Base-by-base conservation (phyloP, 495 filamentous ascomycete genomes). In the Niebla homalea region DNA sequence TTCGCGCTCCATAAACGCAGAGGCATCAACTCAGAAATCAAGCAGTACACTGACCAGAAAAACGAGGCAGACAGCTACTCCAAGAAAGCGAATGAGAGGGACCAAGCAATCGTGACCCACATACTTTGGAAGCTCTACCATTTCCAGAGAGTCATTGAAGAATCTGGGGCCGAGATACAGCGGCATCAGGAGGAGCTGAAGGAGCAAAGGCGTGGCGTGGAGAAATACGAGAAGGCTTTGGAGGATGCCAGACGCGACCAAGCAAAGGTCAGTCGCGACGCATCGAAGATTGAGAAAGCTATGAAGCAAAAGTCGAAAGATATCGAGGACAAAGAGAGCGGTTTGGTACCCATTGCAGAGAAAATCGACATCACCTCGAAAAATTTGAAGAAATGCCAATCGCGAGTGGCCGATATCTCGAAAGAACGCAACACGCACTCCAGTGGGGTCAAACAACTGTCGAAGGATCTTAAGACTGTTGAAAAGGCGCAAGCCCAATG, bases 101-200 rank as follows among this genome's bases (percentile, higher is more conserved):
- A 97, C 63, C 78, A 88, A 48, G 93, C 92, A 11, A 84, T 94
- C 50, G 87, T 97, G 43, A 92, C 85, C 0, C 93, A 97, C 50
- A 88, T 94, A 36, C 69, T 97, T 12, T 97, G 92, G 90, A 97
- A 97, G 65, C 70, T 99, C 2, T 97, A 85, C 66, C 88, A 95
- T 64, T 94, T 94, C 64, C 92, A 99, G 64, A 81, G 80, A 23
- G 73, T 87, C 25, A 95, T 99, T 66, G 88, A 96, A 57, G 82
- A 86, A 41, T 95, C 92, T 32, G 87, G 81, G 56, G 84, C 80
- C 22, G 82, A 93, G 57, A 99, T 97, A 47, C 83, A 90, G 60
- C 85, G 83, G 56, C 87, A 97, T 61, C 93, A 99, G 54, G 87
- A 94, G 59, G 89, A 99, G 54, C 76, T 97, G 2, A 96, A 94